Conservation (phyloP, 495 filamentous ascomycete species). For the Bryoglossum gracile region DNA sequence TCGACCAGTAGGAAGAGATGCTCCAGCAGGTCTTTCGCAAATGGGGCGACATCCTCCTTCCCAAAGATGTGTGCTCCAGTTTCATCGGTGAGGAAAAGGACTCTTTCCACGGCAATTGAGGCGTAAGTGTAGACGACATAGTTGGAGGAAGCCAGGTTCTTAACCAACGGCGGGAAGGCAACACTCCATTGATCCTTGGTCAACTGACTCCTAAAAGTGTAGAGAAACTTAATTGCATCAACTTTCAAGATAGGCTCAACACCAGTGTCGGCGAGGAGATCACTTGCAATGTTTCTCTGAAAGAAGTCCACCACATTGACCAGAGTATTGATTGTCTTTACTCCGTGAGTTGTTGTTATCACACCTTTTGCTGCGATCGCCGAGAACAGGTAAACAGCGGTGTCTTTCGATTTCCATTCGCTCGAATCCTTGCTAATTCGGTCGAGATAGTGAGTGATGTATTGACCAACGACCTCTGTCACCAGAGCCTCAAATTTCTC, state of each 20-base stretch:
- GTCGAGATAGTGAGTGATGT: slow-evolving; percentile 69
- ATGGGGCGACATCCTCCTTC: slow-evolving; percentile 60
- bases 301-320: slow-evolving; percentile 92
- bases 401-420: slow-evolving; percentile 97
- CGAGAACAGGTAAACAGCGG: slow-evolving; percentile 89
- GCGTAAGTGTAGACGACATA: slow-evolving; percentile 98
- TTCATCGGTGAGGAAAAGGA: slow-evolving; percentile 70
- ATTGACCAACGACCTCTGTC: slow-evolving; percentile 70
- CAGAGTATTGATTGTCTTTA: slow-evolving; percentile 75
- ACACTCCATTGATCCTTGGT: slow-evolving; percentile 80
- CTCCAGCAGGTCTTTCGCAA: slow-evolving; percentile 77
- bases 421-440: slow-evolving; percentile 61
- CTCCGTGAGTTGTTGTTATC: slow-evolving; percentile 76
- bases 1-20: slow-evolving; percentile 92
- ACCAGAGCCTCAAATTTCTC: slow-evolving; percentile 80
- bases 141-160: slow-evolving; percentile 77
- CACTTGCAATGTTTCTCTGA: slow-evolving; percentile 75
- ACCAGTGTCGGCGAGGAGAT: slow-evolving; percentile 59
- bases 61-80: slow-evolving; percentile 68
- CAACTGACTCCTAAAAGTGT: slow-evolving; percentile 85
- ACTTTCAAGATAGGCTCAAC: slow-evolving; percentile 86
- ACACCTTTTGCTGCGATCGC: slow-evolving; percentile 88
- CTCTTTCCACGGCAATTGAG: slow-evolving; percentile 86
- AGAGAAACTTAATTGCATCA: slow-evolving; percentile 94
- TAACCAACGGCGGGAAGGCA: slow-evolving; percentile 81